Conservation (phyloP, 2,329 filamentous ascomycete genomes). For the Hymenoscyphus salicellus region DNA sequence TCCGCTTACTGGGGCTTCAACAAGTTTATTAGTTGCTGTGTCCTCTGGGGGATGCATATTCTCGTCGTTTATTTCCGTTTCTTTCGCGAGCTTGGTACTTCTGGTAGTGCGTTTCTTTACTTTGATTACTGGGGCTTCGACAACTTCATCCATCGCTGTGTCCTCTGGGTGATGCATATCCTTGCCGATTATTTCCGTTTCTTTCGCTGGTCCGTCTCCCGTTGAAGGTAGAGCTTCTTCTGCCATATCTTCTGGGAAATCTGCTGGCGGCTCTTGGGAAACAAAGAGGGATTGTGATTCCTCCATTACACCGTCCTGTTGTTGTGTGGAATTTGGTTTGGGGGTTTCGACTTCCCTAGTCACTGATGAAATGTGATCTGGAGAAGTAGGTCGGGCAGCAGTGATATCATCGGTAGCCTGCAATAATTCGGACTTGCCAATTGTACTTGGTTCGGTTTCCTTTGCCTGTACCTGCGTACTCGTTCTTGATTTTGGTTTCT, state of each 20-base stretch:
- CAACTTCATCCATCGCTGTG: neutral
- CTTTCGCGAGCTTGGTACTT: neutral
- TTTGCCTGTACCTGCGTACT: neutral
- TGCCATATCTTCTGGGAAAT: neutral
- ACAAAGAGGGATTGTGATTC: neutral
- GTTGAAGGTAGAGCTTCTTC: neutral
- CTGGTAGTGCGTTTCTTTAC: neutral
- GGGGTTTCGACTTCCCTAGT: neutral
- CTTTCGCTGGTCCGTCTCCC: neutral
- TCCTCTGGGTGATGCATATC: neutral
- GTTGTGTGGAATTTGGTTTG: neutral
- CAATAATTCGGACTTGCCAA: neutral
- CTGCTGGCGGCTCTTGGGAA: neutral
- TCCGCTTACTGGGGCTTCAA: neutral
- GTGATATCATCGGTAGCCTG: neutral
- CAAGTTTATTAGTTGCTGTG: neutral
- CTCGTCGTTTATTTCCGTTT: too few relatives aligned
- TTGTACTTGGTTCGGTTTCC: neutral
- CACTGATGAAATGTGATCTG: neutral
- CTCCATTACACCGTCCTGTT: neutral
- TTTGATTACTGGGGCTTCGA: neutral
- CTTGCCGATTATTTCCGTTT: neutral
- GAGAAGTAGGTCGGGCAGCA: neutral
- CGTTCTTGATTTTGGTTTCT: neutral
- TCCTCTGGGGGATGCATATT: neutral